Conservation (phyloP, 2,329 filamentous ascomycete genomes). For the Apiospora saccharicola region DNA sequence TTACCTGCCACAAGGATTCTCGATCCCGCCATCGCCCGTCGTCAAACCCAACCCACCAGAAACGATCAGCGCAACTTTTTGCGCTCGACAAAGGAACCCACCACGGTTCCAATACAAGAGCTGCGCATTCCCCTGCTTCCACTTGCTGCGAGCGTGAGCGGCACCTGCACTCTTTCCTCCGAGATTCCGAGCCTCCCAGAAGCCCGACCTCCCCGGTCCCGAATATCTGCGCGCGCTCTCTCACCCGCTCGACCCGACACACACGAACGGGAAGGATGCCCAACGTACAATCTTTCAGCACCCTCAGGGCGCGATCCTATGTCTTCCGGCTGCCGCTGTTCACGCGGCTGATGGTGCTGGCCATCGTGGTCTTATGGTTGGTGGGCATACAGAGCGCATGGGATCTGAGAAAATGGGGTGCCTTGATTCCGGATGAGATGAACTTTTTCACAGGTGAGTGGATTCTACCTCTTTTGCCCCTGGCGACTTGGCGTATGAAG, state of each 20-base stretch:
- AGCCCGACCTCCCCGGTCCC: not conserved
- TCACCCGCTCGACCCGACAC: not conserved
- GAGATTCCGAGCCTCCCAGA: not conserved
- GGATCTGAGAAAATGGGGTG: slow-evolving; percentile 79
- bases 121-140: not conserved
- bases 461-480: not conserved
- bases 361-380: slow-evolving; percentile 75
- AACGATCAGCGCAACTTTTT: not conserved
- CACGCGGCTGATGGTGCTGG: slow-evolving; percentile 73
- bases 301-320: slow-evolving; percentile 79
- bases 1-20: slow-evolving; percentile 16
- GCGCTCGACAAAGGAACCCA: not conserved
- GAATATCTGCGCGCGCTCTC: not conserved
- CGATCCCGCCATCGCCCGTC: slow-evolving; percentile 9
- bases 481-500: not conserved
- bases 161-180: not conserved
- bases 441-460: slow-evolving; percentile 73
- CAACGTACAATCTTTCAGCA: slow-evolving; percentile 66
- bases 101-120: not conserved
- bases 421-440: slow-evolving; percentile 80
- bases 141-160: not conserved
- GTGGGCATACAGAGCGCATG: slow-evolving; percentile 73
- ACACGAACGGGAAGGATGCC: slow-evolving; percentile 40
- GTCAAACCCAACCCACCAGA: not conserved
- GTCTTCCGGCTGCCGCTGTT: slow-evolving; percentile 86